phyloP scores from a whole-genome alignment of 495 filamentous ascomycete genomes.

The Penicillium nucicola region DNA sequence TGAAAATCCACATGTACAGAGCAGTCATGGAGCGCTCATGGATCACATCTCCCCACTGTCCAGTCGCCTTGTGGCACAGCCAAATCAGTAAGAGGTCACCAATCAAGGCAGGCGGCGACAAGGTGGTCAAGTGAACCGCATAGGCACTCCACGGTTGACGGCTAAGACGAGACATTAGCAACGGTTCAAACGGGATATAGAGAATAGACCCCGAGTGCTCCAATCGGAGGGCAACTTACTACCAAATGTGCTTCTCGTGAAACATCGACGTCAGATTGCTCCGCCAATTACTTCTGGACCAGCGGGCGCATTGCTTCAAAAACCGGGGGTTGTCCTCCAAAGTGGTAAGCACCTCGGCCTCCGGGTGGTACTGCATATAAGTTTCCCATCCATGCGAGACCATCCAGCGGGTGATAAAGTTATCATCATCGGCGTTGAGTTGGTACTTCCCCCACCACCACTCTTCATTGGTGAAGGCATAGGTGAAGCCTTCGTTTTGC shows the following conservation, averaged over 20 bases:
- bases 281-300: constrained; percentile 79
- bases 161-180: constrained; percentile 47
- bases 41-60: constrained; percentile 38
- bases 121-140: constrained; percentile 69
- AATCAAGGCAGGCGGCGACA: constrained; percentile 66
- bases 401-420: constrained; percentile 79
- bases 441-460: constrained; percentile 66
- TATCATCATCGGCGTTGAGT: constrained; percentile 81
- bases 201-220: background rate
- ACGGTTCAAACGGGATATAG: no score
- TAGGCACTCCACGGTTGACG: constrained; percentile 74
- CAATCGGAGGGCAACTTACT: constrained; percentile 46
- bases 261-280: constrained; percentile 77
- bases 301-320: constrained; percentile 73
- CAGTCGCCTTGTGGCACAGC: constrained; percentile 45
- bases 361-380: constrained; percentile 70
- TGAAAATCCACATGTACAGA: constrained; percentile 60
- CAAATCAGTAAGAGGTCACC: constrained; percentile 61
- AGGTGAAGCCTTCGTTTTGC: constrained; percentile 69
- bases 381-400: constrained; percentile 74
- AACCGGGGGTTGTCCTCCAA: constrained; percentile 72
- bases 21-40: constrained; percentile 44
- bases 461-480: constrained; percentile 67
- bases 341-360: constrained; percentile 73
- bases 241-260: constrained; percentile 64